Conservation (phyloP, 1,284 basidiomycete species). For the Inonotus hispidus region DNA sequence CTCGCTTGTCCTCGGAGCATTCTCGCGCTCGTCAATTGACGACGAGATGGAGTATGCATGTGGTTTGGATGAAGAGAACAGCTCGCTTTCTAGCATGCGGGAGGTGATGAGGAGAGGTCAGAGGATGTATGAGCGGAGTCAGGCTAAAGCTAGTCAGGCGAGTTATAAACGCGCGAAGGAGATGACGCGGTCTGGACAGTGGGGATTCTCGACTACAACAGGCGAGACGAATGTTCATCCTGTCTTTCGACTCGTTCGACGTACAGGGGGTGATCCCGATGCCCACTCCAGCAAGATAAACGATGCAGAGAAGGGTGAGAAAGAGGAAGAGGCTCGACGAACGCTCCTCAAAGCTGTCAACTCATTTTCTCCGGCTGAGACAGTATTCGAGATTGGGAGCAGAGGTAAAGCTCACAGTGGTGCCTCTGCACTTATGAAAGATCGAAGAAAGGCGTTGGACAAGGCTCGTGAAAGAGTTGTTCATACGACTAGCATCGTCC, state of each 20-base stretch:
- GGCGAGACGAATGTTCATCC: constrained; percentile 71
- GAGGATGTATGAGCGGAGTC: constrained; percentile 90
- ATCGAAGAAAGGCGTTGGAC: constrained; percentile 73
- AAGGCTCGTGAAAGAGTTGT: constrained; percentile 53
- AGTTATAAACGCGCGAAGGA: constrained; percentile 89
- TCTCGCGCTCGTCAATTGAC: constrained; percentile 78
- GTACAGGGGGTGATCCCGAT: constrained; percentile 19
- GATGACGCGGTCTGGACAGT: constrained; percentile 62
- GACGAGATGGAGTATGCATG: constrained; percentile 82
- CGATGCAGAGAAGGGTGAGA: constrained; percentile 29
- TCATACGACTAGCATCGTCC: constrained; percentile 27
- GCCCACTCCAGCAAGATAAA: constrained; percentile 28
- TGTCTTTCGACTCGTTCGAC: constrained; percentile 40
- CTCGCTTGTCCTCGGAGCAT: constrained; percentile 75
- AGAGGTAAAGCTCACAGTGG: constrained; percentile 56
- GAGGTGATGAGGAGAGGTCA: constrained; percentile 90
- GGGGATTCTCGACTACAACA: constrained; percentile 60
- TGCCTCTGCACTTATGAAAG: constrained; percentile 76
- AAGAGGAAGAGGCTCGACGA: constrained; percentile 52
- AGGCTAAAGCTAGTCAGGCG: constrained; percentile 82
- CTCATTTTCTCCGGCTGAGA: constrained; percentile 83
- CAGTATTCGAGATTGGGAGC: constrained; percentile 86
- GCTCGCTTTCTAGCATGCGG: constrained; percentile 68
- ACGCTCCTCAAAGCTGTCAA: constrained; percentile 73
- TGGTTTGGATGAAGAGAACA: constrained; percentile 61